Evolutionary conservation across 2,329 filamentous ascomycete species (phyloP).

Genomic region (Ceratocystis diversiconidia): DNA sequence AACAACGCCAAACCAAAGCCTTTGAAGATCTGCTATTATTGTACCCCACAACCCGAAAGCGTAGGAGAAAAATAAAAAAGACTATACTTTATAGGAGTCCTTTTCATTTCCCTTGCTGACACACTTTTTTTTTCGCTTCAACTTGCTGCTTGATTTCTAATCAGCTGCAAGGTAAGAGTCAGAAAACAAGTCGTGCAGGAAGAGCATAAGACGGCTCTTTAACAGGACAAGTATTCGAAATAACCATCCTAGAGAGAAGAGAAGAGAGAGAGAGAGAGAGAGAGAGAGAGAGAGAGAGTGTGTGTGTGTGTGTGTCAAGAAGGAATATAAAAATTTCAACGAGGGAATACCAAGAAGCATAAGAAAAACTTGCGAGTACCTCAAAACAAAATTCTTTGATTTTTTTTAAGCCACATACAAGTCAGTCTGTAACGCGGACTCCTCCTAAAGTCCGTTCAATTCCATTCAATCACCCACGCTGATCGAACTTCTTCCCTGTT

Average conservation of each 20-base stretch:
- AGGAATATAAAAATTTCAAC: no score
- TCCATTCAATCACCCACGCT: not conserved
- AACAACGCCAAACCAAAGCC: not conserved
- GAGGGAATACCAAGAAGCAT: no score
- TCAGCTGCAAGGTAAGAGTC: not conserved
- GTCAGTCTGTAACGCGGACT: not conserved
- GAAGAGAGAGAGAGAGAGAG: no score
- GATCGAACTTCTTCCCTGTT: not conserved
- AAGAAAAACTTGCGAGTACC: no score
- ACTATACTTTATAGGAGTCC: not conserved
- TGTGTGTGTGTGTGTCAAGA: no score
- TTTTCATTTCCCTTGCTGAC: not conserved
- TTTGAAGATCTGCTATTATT: not conserved
- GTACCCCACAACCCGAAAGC: not conserved
- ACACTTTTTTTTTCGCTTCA: not conserved
- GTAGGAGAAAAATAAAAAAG: not conserved
- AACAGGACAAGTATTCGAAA: not conserved
- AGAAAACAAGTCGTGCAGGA: not conserved
- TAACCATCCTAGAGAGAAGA: no score
- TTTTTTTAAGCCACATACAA: no score
- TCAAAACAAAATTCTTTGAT: no score
- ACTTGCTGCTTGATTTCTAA: not conserved
- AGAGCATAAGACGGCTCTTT: not conserved
- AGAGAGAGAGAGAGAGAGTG: no score
- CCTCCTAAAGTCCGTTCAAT: not conserved